Base-by-base conservation (phyloP, 148 eudicot species). In the Vaccinium darrowii region DNA sequence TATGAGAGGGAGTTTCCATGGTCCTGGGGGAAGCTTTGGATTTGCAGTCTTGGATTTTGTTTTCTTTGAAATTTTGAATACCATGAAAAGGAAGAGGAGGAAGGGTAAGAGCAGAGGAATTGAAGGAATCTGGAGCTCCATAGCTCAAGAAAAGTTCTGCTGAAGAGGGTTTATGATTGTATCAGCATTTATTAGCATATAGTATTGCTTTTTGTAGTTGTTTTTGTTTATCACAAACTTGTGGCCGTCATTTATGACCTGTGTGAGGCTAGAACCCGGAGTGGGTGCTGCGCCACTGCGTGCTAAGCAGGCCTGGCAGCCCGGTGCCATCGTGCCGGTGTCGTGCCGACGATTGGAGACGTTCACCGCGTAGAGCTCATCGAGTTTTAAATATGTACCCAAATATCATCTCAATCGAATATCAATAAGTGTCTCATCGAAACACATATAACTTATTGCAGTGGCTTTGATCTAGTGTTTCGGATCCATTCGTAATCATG, bases 1-100 rank as follows among this genome's bases (percentile, higher is more conserved):
- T 19, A 76, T 49, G 30, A 76, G 54, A 10, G 79, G 79, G 52
- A 76, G 79, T 11, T 49, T 39, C 79, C 79, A 49, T 76, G 79
- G 79, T 8, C 79, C 79, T 4, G 79, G 56, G 11, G 79, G 79
- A 49, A 76, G 56, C 79, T 76, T 76, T 76, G 56, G 56, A 76
- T 2, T 49, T n/a, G 56, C 1, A 10, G 27, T 76, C 25, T 9
- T 76, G 54, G 79, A 8, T 76, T 1, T 76, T 54, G 30, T 76
- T 49, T 3, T 76, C 54, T 47, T 76, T 3, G 50, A 1, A 49
- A 19, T 21, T 76, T 11, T 76, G 30, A n/a, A 8, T 21, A 49
- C 33, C 16, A 76, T 49, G 54, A 49, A 49, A 49, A n/a, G 2
- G 16, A 76, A 76, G 15, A 76, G 79, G 30, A 76, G 30, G 79